Base-by-base conservation (phyloP, 2,329 filamentous ascomycete genomes). In the Epichloe amarillans region DNA sequence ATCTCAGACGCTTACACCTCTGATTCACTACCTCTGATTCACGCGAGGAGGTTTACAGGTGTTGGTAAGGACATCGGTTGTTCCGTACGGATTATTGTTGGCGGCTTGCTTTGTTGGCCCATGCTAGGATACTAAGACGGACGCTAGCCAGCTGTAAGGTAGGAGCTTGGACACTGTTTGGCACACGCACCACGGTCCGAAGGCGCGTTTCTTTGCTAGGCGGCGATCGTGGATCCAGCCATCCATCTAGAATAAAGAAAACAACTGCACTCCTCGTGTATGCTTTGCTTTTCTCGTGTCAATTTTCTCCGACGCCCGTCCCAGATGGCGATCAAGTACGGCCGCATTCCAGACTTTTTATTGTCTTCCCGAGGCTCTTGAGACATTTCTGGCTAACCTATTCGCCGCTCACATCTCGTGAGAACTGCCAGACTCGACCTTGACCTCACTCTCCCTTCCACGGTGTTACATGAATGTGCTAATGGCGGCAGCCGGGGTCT, bases 21-120 rank as follows among this genome's bases (percentile, higher is more conserved):
- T 55, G 55, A 53, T 55, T 49, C 50, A 54, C 50, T n/a, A 21
- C 49, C 39, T 43, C 37, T 55, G 55, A 53, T 55, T 49, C 50
- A 54, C 50, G 38, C 36, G 23, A 44, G 30, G 45, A 21, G 36
- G 39, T 35, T 36, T 26, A 19, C 36, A 40, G 41, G 41, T 37
- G 48, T 40, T 11, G 43, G 23, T 46, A 7, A 26, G 43, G 37
- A 40, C 36, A 44, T n/a, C 3, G 33, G 5, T 41, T 12, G 23
- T 40, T 36, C 26, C 37, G 42, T 42, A 17, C 17, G 17, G 17
- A 17, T 17, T 17, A n/a, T 37, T 15, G 15, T 33, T 36, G 23
- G 30, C 39, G 33, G 33, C 42, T 17, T 38, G 35, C n/a, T n/a
- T n/a, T 21, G 19, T 21, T 21, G 23, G 21, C 19, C 14, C n/a